Evolutionary conservation across 129 eudicot genomes (phyloP).

Genomic region (Arctium lappa): DNA sequence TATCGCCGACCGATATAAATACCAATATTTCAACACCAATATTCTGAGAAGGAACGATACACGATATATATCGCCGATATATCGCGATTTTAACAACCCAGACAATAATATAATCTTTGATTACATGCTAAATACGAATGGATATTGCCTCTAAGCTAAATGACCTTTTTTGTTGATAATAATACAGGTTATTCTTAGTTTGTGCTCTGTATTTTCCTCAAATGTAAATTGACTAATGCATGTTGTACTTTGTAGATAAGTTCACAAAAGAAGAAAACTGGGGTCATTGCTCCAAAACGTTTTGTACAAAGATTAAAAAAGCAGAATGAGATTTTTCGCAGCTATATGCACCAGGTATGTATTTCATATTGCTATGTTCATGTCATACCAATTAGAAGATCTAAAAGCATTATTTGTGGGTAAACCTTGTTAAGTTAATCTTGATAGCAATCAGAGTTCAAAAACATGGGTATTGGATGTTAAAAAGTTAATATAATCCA

Average conservation of each 20-base stretch:
- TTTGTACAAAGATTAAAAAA: conserved; percentile 83
- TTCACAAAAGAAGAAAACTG: conserved; percentile 91
- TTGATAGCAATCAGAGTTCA: neutral
- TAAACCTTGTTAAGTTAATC: neutral
- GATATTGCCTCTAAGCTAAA: neutral
- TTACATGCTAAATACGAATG: neutral
- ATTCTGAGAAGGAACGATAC: too few relatives aligned
- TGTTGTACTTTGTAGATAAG: conserved; percentile 52
- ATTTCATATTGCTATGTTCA: neutral
- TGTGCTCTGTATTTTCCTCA: conserved; percentile 10
- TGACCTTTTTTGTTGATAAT: neutral
- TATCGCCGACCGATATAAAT: too few relatives aligned
- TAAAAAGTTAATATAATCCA: neutral
- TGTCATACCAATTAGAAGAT: neutral
- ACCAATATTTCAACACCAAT: too few relatives aligned
- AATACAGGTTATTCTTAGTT: neutral
- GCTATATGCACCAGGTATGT: conserved; percentile 94
- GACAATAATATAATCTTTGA: too few relatives aligned
- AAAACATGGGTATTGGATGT: neutral
- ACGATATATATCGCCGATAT: too few relatives aligned
- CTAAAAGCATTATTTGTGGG: neutral
- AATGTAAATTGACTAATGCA: neutral
- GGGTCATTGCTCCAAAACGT: conserved; percentile 90
- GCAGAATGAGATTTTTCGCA: conserved; percentile 83
- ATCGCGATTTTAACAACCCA: too few relatives aligned